A percentile compares a stretch with the other conserved stretches of the same genome.
These are phyloP conservation scores for Exophiala alcalophila DNA, from an alignment of 2,329 filamentous ascomycete genomes.

Conservation along the genomic window DNA sequence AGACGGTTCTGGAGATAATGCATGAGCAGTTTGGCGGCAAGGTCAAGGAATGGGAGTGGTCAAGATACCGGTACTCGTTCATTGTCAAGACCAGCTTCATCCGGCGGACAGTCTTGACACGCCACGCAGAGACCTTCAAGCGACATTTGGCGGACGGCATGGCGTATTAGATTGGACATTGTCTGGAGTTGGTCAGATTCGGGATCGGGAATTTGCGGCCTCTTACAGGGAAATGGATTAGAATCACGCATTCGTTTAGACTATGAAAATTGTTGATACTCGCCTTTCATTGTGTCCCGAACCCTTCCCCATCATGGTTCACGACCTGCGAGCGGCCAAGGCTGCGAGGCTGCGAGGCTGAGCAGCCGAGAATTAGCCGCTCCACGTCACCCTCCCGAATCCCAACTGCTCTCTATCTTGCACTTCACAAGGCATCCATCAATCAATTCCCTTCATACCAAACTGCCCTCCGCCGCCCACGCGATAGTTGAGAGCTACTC, in stretches of 20 bases:
- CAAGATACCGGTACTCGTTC: constrained; percentile 27
- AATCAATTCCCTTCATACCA: background rate
- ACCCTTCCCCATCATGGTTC: too few relatives aligned
- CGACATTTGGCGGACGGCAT: constrained; percentile 18
- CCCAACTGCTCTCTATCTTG: constrained; percentile 2
- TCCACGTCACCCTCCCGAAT: constrained; percentile 16
- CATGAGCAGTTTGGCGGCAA: constrained; percentile 13
- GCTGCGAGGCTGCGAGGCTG: constrained; percentile 7
- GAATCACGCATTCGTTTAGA: too few relatives aligned
- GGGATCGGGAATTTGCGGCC: too few relatives aligned
- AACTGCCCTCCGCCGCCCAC: background rate
- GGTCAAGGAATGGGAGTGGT: constrained; percentile 27
- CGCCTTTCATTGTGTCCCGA: too few relatives aligned
- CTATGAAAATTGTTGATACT: too few relatives aligned
- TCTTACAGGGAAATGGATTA: too few relatives aligned
- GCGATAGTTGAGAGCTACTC: constrained; percentile 99
- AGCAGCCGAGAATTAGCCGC: constrained; percentile 19
- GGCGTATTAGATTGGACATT: constrained; percentile 12
- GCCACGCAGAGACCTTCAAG: constrained; percentile 23
- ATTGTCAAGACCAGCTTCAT: constrained; percentile 24
- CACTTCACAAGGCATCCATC: background rate
- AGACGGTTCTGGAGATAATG: constrained; percentile 21
- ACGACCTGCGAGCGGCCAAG: constrained; percentile 2
- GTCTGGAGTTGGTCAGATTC: background rate
- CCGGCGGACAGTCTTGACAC: constrained; percentile 11